phyloP scores from a whole-genome alignment of 495 filamentous ascomycete species.

The Aspergillus leporis region DNA sequence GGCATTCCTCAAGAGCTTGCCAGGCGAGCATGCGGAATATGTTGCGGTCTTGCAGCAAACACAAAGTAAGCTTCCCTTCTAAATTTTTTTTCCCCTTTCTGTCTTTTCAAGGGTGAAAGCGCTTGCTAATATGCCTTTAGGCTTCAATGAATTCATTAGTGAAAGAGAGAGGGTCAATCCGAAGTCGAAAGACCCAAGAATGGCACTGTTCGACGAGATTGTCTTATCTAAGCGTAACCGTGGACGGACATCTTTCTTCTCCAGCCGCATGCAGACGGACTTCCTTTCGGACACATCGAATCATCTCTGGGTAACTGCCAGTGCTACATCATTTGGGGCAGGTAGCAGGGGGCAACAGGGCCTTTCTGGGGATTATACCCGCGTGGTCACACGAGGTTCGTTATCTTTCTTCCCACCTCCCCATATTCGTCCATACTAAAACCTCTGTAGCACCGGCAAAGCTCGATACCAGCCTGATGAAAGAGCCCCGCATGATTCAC shows the following conservation, averaged over 20 bases:
- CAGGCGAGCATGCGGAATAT: conserved; percentile 88
- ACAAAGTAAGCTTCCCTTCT: conserved; percentile 62
- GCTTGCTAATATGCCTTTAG: conserved; percentile 40
- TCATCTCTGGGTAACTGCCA: conserved; percentile 89
- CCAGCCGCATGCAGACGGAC: conserved; percentile 52
- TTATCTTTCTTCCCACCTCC: conserved; percentile 8
- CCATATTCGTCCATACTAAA: conserved; percentile 22
- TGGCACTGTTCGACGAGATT: conserved; percentile 93
- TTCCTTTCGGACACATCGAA: conserved; percentile 86
- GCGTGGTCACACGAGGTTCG: conserved; percentile 60
- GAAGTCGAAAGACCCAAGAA: conserved; percentile 59
- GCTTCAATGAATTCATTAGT: conserved; percentile 95
- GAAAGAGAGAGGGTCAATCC: conserved; percentile 67
- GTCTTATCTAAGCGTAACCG: conserved; percentile 93
- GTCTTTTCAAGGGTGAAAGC: not conserved
- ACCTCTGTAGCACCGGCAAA: conserved; percentile 67
- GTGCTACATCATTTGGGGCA: conserved; percentile 68
- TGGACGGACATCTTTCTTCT: conserved; percentile 59
- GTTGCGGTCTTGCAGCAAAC: conserved; percentile 85
- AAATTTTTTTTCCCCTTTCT: not conserved
- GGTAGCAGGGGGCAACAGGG: conserved; percentile 56
- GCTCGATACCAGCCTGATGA: conserved; percentile 83
- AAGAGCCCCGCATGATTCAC: conserved; percentile 77
- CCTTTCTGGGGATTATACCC: conserved; percentile 67
- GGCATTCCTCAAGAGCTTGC: conserved; percentile 85